Evolutionary conservation across 2,329 filamentous ascomycete species (phyloP).

Genomic region (Aspergillus terreus): DNA sequence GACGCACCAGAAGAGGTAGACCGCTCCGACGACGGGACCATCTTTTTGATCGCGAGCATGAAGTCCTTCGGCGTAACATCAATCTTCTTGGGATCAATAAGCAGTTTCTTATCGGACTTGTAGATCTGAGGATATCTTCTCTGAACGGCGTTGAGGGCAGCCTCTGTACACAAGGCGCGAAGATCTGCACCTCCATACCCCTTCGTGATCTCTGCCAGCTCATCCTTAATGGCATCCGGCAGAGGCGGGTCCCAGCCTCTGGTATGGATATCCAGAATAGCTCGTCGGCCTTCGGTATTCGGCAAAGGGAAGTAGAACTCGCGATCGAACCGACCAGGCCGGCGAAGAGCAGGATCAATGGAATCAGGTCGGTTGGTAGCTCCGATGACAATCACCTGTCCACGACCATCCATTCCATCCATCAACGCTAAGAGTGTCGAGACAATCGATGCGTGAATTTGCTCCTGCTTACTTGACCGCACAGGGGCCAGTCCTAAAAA

Average conservation of each 20-base stretch:
- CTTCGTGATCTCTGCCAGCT: slow-evolving; percentile 81
- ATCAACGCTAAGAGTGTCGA: slow-evolving; percentile 90
- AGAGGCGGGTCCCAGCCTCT: slow-evolving; percentile 82
- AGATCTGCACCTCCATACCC: slow-evolving; percentile 96
- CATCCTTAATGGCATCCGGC: slow-evolving; percentile 71
- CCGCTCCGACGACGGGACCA: slow-evolving; percentile 90
- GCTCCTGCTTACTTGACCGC: slow-evolving; percentile 95
- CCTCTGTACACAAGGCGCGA: slow-evolving; percentile 90
- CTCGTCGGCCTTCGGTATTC: slow-evolving; percentile 70
- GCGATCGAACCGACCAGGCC: slow-evolving; percentile 90
- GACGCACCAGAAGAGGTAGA: slow-evolving; percentile 80
- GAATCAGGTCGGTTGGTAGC: slow-evolving; percentile 98
- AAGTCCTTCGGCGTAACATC: slow-evolving; percentile 90
- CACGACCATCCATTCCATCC: slow-evolving; percentile 98
- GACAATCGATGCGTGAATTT: slow-evolving; percentile 97
- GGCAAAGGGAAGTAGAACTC: slow-evolving; percentile 98
- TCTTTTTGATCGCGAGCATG: slow-evolving; percentile 94
- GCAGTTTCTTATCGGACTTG: slow-evolving; percentile 78
- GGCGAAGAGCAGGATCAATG: slow-evolving; percentile 89
- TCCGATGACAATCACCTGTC: slow-evolving; percentile 96
- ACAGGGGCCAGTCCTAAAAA: slow-evolving; percentile 77
- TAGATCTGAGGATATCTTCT: slow-evolving; percentile 96
- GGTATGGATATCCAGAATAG: slow-evolving; percentile 94
- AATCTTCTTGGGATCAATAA: slow-evolving; percentile 82
- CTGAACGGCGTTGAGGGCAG: slow-evolving; percentile 91